These are phyloP conservation scores for Kockiozyma suomiensis DNA, from an alignment of 805 yeast species.

Conservation along the genomic window DNA sequence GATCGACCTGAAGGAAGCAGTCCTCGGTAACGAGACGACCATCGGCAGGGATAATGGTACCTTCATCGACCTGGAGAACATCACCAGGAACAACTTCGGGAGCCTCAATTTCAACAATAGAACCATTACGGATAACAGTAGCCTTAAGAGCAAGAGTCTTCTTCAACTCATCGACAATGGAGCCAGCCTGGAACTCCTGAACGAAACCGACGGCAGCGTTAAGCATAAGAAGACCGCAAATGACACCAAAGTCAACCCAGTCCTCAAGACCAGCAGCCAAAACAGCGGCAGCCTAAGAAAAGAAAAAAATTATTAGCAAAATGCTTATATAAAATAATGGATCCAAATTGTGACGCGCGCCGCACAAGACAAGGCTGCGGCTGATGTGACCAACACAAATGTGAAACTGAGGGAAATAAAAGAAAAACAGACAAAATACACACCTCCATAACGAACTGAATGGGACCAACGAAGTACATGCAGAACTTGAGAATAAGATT, in stretches of 20 bases:
- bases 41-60: conserved; percentile 91
- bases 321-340: background rate
- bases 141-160: conserved; percentile 93
- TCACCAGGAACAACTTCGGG: conserved; percentile 95
- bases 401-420: background rate
- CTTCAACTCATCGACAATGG: conserved; percentile 94
- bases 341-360: background rate
- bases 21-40: conserved; percentile 88
- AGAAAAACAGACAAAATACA: background rate
- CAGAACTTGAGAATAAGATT: conserved; percentile 75
- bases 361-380: background rate
- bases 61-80: conserved; percentile 87
- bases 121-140: conserved; percentile 80
- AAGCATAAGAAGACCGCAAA: conserved; percentile 79
- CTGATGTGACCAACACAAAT: background rate
- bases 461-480: conserved; percentile 91
- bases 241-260: conserved; percentile 99
- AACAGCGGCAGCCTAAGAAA: conserved; percentile 73
- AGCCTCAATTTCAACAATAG: conserved; percentile 71
- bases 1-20: conserved; percentile 87
- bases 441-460: conserved; percentile 89
- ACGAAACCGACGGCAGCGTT: conserved; percentile 95
- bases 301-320: background rate
- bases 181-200: conserved; percentile 98
- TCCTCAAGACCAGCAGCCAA: conserved; percentile 95